Evolutionary conservation across 2,329 filamentous ascomycete genomes (phyloP).

Genomic region (Sporothrix globosa): DNA sequence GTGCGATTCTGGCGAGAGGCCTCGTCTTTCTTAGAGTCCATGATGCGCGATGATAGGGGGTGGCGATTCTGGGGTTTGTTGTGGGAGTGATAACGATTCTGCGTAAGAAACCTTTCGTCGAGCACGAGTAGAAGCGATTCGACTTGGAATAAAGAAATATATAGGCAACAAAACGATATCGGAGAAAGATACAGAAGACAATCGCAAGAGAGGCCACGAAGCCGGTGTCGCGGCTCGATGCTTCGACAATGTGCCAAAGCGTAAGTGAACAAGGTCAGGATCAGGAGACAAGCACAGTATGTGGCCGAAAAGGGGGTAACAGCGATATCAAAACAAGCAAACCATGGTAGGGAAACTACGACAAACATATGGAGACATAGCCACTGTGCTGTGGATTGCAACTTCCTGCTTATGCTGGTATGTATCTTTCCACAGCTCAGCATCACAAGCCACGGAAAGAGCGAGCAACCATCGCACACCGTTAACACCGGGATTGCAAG

Average conservation of each 20-base stretch:
- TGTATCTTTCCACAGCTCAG: too few relatives aligned
- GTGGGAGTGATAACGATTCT: neutral
- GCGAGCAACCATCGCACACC: neutral
- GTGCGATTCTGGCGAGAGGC: neutral
- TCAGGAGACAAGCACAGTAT: neutral
- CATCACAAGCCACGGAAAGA: neutral
- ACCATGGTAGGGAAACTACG: neutral
- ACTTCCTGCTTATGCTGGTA: neutral
- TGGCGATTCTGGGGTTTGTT: neutral
- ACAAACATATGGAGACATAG: neutral
- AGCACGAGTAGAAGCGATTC: too few relatives aligned
- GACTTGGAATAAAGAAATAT: neutral
- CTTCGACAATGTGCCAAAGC: neutral
- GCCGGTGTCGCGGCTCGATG: neutral
- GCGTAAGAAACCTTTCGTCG: neutral
- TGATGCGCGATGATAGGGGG: neutral
- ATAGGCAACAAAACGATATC: neutral
- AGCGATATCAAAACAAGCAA: slow-evolving; percentile 3
- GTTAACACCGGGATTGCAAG: too few relatives aligned
- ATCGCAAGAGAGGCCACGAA: neutral
- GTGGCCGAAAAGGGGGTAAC: neutral
- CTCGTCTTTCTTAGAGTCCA: slow-evolving; percentile 1
- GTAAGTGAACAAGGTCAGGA: neutral
- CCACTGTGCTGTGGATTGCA: neutral
- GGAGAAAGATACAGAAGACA: neutral